Conservation (phyloP, 2,329 filamentous ascomycete genomes). For the Cladosporium sp. region DNA sequence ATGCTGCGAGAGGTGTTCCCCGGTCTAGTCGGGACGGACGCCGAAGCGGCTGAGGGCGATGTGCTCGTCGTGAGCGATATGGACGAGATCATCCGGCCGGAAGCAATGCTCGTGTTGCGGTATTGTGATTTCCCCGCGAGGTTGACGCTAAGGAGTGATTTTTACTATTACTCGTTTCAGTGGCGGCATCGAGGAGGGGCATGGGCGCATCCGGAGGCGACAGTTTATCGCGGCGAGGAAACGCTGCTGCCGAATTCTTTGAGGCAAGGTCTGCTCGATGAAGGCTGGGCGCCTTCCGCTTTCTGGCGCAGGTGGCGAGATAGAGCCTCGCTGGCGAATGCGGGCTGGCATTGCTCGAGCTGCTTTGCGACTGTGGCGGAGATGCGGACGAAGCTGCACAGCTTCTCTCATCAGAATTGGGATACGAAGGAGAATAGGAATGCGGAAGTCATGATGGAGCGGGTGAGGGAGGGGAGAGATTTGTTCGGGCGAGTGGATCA, state of each 20-base stretch:
- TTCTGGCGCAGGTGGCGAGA: conserved; percentile 31
- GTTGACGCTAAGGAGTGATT: conserved; percentile 8
- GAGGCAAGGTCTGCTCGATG: conserved; percentile 45
- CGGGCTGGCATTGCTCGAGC: conserved; percentile 60
- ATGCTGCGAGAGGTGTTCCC: conserved; percentile 52
- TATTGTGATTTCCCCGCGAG: conserved; percentile 10
- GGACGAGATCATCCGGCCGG: conserved; percentile 12
- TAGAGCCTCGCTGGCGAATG: conserved; percentile 45
- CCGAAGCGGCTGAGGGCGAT: conserved; percentile 29
- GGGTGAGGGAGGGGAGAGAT: conserved; percentile 51
- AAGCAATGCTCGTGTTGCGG: conserved; percentile 9
- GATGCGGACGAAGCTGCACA: conserved; percentile 53
- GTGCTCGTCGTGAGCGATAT: conserved; percentile 14
- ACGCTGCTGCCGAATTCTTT: conserved; percentile 55
- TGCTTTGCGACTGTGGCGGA: conserved; percentile 56
- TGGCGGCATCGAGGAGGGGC: conserved; percentile 38
- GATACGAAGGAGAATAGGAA: conserved; percentile 50
- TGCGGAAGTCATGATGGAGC: conserved; percentile 45
- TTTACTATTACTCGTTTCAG: conserved; percentile 16
- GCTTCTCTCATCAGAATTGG: conserved; percentile 53
- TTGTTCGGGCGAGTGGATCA: conserved; percentile 51
- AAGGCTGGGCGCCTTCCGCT: conserved; percentile 23
- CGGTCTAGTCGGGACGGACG: conserved; percentile 38
- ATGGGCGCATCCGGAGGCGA: conserved; percentile 60
- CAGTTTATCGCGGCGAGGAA: conserved; percentile 56